These are phyloP conservation scores for Leptographium wingfieldii DNA, from an alignment of 2,329 filamentous ascomycete species.

Conservation along the genomic window DNA sequence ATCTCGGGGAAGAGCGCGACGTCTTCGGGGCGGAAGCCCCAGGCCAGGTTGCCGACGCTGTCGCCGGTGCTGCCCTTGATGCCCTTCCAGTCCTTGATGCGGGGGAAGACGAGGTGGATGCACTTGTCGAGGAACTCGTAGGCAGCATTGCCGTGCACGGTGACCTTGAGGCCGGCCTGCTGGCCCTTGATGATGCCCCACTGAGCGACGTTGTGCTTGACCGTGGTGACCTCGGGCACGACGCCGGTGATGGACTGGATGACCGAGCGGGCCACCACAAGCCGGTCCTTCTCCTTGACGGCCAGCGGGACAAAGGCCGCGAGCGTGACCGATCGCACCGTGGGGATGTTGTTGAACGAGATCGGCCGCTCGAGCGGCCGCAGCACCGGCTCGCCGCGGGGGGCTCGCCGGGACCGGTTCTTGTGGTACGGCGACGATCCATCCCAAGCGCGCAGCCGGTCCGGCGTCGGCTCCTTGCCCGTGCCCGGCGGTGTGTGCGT, in stretches of 20 bases:
- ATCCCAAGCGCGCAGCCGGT: constrained; percentile 74
- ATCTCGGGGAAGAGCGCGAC: constrained; percentile 85
- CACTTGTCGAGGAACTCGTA: constrained; percentile 86
- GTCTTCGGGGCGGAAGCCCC: constrained; percentile 64
- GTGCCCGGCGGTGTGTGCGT: constrained; percentile 73
- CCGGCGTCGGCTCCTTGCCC: constrained; percentile 32
- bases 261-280: constrained; percentile 75
- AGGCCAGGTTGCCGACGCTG: constrained; percentile 72
- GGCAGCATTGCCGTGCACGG: constrained; percentile 66
- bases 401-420: constrained; percentile 74
- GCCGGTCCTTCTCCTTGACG: constrained; percentile 54
- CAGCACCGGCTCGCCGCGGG: constrained; percentile 64
- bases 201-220: constrained; percentile 56
- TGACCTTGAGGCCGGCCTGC: constrained; percentile 62
- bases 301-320: constrained; percentile 63
- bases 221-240: constrained; percentile 55
- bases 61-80: constrained; percentile 59
- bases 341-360: constrained; percentile 74
- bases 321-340: constrained; percentile 67
- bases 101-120: constrained; percentile 79
- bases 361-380: constrained; percentile 60
- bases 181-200: constrained; percentile 65
- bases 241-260: constrained; percentile 77
- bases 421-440: constrained; percentile 89
- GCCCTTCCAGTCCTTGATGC: constrained; percentile 92